Evolutionary conservation across 371 early-diverging fungal species (phyloP).

Genomic region (Dichotomocladium elegans): DNA sequence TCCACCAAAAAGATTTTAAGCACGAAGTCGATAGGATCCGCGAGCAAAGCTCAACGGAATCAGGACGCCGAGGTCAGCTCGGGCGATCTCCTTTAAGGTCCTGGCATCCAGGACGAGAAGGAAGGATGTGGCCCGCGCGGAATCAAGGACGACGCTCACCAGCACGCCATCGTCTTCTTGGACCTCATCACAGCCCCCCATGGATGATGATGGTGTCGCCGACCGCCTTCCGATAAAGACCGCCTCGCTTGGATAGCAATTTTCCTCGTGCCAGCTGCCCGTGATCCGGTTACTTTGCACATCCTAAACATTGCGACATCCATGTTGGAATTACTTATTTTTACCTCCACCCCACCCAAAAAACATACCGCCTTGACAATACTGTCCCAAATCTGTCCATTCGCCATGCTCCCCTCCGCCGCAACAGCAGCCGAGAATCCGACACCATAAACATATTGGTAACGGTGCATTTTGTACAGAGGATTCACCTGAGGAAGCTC

Average conservation of each 20-base stretch:
- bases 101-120: constrained; percentile 69
- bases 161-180: constrained; percentile 70
- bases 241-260: constrained; percentile 76
- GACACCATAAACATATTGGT: constrained; percentile 71
- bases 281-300: constrained; percentile 23
- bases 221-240: constrained; percentile 59
- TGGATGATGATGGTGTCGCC: background rate
- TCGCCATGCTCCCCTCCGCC: constrained; percentile 19
- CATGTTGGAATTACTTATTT: background rate
- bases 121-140: constrained; percentile 60
- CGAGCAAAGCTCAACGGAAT: constrained; percentile 67
- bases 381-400: constrained; percentile 61
- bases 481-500: constrained; percentile 74
- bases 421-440: constrained; percentile 39
- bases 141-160: constrained; percentile 70
- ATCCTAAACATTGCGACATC: constrained; percentile 16
- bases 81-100: constrained; percentile 58
- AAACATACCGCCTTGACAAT: constrained; percentile 62
- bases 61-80: constrained; percentile 57
- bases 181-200: constrained; percentile 32
- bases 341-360: background rate
- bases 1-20: constrained; percentile 4
- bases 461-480: constrained; percentile 39
- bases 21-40: constrained; percentile 26
- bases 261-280: constrained; percentile 48